These are phyloP conservation scores for Ophiostoma tasmaniense DNA, from an alignment of 2,329 filamentous ascomycete genomes.

Conservation along the genomic window DNA sequence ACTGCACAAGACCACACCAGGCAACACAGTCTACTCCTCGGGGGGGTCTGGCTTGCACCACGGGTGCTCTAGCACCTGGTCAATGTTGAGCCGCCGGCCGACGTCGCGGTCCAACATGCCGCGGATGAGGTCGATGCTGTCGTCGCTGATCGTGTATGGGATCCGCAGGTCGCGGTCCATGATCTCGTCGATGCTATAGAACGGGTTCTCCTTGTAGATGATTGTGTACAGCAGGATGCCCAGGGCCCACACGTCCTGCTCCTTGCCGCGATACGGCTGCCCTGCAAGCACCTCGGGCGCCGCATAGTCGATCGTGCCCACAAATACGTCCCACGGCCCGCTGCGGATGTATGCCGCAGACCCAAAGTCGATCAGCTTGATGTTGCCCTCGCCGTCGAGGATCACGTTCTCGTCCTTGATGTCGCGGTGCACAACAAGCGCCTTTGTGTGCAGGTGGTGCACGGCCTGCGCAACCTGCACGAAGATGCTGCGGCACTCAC, in stretches of 20 bases:
- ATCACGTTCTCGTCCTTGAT: conserved; percentile 99
- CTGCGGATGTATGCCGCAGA: conserved; percentile 98
- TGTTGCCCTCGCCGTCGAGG: conserved; percentile 85
- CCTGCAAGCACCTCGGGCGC: conserved; percentile 96
- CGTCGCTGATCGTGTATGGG: conserved; percentile 79
- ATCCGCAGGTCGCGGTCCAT: conserved; percentile 93
- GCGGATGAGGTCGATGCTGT: conserved; percentile 84
- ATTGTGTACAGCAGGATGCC: conserved; percentile 97
- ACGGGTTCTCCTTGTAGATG: conserved; percentile 98
- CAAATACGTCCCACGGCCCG: conserved; percentile 97
- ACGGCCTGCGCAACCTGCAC: conserved; percentile 84
- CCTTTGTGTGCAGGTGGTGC: conserved; percentile 83
- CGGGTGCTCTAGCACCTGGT: conserved; percentile 78
- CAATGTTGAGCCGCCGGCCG: conserved; percentile 71
- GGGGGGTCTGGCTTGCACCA: conserved; percentile 47
- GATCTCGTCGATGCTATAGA: conserved; percentile 98
- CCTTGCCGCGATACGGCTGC: conserved; percentile 84
- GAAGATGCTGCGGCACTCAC: conserved; percentile 90
- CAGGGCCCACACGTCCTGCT: conserved; percentile 96
- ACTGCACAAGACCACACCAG: too few relatives aligned
- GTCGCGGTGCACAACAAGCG: conserved; percentile 87
- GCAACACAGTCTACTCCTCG: neutral
- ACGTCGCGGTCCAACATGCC: conserved; percentile 91
- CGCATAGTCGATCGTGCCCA: conserved; percentile 97
- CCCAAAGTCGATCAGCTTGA: conserved; percentile 97